Evolutionary conservation across 169 alveolate species (phyloP).

Genomic region (Plasmodium knowlesi): DNA sequence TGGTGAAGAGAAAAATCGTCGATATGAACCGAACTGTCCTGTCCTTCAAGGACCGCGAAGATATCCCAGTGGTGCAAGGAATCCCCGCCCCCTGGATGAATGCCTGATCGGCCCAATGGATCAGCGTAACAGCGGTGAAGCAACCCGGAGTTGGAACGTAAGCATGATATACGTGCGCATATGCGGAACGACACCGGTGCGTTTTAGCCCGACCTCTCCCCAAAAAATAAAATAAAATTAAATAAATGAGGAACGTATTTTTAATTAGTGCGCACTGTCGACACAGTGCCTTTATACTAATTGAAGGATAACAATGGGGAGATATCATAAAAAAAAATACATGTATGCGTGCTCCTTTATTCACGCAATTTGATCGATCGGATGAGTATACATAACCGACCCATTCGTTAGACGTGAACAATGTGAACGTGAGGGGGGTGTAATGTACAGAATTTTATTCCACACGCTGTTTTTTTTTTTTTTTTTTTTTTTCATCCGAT

Average conservation of each 20-base stretch:
- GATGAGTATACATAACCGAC: neutral
- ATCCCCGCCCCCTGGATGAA: constrained; percentile 43
- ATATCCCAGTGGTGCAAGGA: constrained; percentile 29
- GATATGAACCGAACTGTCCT: neutral
- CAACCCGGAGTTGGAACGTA: neutral
- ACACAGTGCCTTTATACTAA: neutral
- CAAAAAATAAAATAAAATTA: no score
- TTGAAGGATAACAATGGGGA: neutral
- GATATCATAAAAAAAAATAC: neutral
- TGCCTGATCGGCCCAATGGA: neutral
- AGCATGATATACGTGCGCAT: no score
- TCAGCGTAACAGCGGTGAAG: neutral
- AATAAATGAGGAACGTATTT: neutral
- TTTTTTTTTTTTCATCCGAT: neutral
- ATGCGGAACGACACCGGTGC: neutral
- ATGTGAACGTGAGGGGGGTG: neutral
- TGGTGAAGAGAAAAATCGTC: neutral
- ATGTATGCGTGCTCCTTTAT: neutral
- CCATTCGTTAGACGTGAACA: neutral
- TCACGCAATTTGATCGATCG: neutral
- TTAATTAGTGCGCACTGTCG: neutral
- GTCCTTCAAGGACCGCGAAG: neutral
- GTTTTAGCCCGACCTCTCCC: neutral
- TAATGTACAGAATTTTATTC: neutral
- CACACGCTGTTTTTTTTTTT: no score